These are phyloP conservation scores for Musa schizocarpa DNA, from an alignment of 176 grass and related monocot species.

Conservation along the genomic window DNA sequence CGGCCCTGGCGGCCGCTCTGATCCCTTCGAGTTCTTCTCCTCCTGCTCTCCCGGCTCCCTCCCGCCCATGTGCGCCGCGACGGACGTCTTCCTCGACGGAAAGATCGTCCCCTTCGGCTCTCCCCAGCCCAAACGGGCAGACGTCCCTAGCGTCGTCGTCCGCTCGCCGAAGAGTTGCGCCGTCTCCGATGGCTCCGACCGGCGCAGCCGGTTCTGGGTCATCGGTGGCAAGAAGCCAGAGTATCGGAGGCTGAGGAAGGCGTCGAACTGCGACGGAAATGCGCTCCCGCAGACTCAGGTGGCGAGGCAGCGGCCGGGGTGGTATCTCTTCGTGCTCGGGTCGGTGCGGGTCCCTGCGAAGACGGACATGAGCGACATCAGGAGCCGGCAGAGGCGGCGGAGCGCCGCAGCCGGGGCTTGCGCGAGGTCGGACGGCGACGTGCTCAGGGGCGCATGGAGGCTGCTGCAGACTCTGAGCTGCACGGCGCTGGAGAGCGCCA, in stretches of 20 bases:
- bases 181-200: neutral
- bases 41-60: neutral
- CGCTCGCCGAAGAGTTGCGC: neutral
- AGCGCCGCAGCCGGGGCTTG: neutral
- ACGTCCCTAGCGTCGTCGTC: neutral
- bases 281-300: neutral
- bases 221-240: neutral
- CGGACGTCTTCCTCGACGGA: neutral
- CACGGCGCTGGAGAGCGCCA: neutral
- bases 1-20: neutral
- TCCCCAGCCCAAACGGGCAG: neutral
- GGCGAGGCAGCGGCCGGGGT: neutral
- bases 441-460: neutral
- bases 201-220: neutral
- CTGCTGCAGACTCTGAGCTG: slow-evolving; percentile 1
- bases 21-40: neutral
- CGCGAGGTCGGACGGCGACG: neutral
- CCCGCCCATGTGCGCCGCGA: neutral
- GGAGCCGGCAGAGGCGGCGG: neutral
- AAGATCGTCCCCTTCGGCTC: neutral
- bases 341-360: neutral
- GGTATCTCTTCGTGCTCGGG: neutral
- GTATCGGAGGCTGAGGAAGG: neutral
- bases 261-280: neutral
- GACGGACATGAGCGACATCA: slow-evolving; percentile 1